phyloP scores from a whole-genome alignment of 2,329 filamentous ascomycete species.

The Ceratocystis diversiconidia region DNA sequence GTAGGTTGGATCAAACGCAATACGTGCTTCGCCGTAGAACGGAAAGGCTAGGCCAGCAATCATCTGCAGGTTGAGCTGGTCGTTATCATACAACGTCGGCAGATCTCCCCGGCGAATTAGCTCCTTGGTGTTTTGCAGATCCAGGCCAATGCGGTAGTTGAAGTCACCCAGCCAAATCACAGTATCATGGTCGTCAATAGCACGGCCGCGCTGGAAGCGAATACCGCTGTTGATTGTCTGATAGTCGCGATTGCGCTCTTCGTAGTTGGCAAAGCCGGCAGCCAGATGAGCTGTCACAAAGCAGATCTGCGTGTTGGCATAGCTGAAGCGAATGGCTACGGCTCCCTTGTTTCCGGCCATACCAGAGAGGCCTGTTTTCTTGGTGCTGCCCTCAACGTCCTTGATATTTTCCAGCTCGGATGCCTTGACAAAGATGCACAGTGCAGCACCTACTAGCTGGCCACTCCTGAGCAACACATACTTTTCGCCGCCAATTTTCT shows the following conservation, averaged over 20 bases:
- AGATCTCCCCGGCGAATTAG: conserved; percentile 60
- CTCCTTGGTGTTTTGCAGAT: conserved; percentile 60
- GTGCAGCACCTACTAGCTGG: conserved; percentile 82
- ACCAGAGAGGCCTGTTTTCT: conserved; percentile 87
- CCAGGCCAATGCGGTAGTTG: conserved; percentile 88
- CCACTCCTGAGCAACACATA: conserved; percentile 86
- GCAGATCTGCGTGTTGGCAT: conserved; percentile 80
- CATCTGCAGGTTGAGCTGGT: conserved; percentile 96
- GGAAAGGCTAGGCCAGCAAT: conserved; percentile 77
- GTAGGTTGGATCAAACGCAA: conserved; percentile 86
- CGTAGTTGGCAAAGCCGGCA: conserved; percentile 91
- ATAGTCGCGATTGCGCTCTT: conserved; percentile 90
- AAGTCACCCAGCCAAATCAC: conserved; percentile 96
- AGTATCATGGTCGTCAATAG: conserved; percentile 80
- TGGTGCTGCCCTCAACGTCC: conserved; percentile 90
- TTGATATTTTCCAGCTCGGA: conserved; percentile 71
- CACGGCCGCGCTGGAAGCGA: conserved; percentile 76
- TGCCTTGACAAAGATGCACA: conserved; percentile 80
- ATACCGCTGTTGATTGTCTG: conserved; percentile 75
- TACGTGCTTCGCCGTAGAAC: conserved; percentile 79
- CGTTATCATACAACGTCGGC: conserved; percentile 73
- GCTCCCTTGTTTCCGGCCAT: conserved; percentile 98
- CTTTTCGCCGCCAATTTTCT: conserved; percentile 50
- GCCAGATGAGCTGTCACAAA: conserved; percentile 95
- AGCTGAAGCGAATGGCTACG: conserved; percentile 90